phyloP scores from a whole-genome alignment of 2,329 filamentous ascomycete species.

The Alternaria sp. region DNA sequence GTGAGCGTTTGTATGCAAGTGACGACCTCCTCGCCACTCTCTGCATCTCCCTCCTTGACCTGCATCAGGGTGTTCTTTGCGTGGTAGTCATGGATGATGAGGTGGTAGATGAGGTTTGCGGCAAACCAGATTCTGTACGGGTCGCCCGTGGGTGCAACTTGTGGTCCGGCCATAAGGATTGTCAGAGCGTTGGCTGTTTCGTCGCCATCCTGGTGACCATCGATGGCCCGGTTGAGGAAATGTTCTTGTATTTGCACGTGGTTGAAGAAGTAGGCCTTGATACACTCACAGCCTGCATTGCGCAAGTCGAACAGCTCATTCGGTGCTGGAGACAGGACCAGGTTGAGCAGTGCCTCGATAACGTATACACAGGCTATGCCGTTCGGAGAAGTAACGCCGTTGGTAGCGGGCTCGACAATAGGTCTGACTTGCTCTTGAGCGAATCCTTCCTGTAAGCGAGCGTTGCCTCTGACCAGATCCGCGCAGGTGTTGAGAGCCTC shows the following conservation, averaged over 20 bases:
- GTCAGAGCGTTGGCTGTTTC: constrained; percentile 89
- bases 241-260: constrained; percentile 83
- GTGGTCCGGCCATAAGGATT: constrained; percentile 74
- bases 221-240: constrained; percentile 87
- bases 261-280: constrained; percentile 89
- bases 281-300: constrained; percentile 84
- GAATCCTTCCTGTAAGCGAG: constrained; percentile 83
- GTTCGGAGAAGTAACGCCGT: constrained; percentile 56
- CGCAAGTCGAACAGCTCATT: constrained; percentile 78
- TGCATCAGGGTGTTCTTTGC: constrained; percentile 82
- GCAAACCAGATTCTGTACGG: constrained; percentile 93
- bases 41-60: constrained; percentile 87
- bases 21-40: constrained; percentile 90
- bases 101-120: constrained; percentile 82
- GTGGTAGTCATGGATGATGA: constrained; percentile 79
- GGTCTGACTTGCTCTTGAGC: constrained; percentile 82
- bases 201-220: constrained; percentile 81
- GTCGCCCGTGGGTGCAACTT: constrained; percentile 71
- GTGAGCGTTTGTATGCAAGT: constrained; percentile 90
- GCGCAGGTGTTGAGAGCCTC: constrained; percentile 88
- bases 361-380: constrained; percentile 77
- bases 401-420: constrained; percentile 58
- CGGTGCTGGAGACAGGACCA: constrained; percentile 74
- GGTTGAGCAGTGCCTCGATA: constrained; percentile 88
- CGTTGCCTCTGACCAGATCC: constrained; percentile 85